phyloP scores from a whole-genome alignment of 169 alveolate species.

The Plasmodium relictum region DNA sequence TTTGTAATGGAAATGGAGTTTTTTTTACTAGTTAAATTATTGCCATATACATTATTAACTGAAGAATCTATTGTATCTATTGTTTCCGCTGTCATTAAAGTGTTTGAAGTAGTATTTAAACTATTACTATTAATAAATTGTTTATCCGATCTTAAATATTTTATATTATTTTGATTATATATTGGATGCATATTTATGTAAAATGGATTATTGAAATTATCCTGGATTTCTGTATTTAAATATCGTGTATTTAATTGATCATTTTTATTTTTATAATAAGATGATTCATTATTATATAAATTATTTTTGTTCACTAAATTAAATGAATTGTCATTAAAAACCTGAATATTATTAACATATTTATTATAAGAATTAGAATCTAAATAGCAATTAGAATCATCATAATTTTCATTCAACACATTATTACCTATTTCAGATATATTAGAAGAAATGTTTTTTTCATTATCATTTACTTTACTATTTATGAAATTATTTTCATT shows the following conservation, averaged over 20 bases:
- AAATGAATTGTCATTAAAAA: conserved; percentile 6
- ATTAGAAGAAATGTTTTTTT: not conserved
- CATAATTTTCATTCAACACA: not conserved
- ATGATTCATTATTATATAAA: conserved; percentile 6
- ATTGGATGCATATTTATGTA: conserved; percentile 8
- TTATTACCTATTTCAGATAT: not conserved
- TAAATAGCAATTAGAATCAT: not conserved
- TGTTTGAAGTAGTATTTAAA: conserved; percentile 22
- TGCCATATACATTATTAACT: not conserved
- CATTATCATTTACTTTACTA: conserved; percentile 6
- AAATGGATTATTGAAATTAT: not conserved
- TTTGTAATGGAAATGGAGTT: conserved; percentile 4
- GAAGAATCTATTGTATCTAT: not conserved
- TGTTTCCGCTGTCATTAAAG: conserved; percentile 13
- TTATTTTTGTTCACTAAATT: not conserved
- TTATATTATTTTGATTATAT: conserved; percentile 1
- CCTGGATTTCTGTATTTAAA: not conserved
- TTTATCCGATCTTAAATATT: not conserved
- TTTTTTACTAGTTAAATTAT: not conserved
- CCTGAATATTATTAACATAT: not conserved
- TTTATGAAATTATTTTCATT: conserved; percentile 11
- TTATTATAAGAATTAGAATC: conserved; percentile 8
- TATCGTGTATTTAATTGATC: conserved; percentile 2
- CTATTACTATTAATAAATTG: not conserved
- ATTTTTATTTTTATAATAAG: conserved; percentile 4